Conservation (phyloP, 2,329 filamentous ascomycete genomes). For the Fusarium fracticaudum region DNA sequence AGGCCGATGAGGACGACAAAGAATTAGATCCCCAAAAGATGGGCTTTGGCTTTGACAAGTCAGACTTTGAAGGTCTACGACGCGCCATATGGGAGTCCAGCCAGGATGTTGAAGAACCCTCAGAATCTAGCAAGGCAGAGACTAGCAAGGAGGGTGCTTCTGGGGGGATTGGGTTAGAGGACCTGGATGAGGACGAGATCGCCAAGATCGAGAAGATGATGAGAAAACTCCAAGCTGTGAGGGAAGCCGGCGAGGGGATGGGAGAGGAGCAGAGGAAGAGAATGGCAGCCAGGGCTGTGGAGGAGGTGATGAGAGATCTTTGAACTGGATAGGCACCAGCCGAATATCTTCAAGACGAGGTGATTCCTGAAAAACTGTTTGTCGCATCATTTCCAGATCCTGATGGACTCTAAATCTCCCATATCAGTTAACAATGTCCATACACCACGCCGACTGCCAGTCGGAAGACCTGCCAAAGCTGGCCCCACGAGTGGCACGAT, state of each 20-base stretch:
- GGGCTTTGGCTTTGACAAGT: constrained; percentile 61
- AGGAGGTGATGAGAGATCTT: constrained; percentile 71
- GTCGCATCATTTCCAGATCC: background rate
- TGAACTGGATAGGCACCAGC: constrained; percentile 33
- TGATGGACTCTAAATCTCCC: background rate
- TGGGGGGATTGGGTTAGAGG: constrained; percentile 46
- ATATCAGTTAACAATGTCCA: background rate
- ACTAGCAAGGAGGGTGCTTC: constrained; percentile 18
- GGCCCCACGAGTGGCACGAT: background rate
- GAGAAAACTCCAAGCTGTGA: constrained; percentile 69
- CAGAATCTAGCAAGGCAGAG: constrained; percentile 16
- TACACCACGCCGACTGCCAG: background rate
- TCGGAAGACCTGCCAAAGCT: background rate
- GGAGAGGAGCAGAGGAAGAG: constrained; percentile 68
- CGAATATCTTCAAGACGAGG: background rate
- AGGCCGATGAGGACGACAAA: constrained; percentile 43
- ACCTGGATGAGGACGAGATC: constrained; percentile 62
- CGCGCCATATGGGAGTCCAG: constrained; percentile 61
- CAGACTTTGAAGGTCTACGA: constrained; percentile 63
- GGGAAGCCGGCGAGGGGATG: constrained; percentile 67
- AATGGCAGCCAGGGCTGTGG: constrained; percentile 69
- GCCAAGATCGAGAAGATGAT: constrained; percentile 71
- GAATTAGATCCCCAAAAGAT: constrained; percentile 58
- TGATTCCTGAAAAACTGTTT: background rate
- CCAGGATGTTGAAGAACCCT: constrained; percentile 29